Base-by-base conservation (phyloP, 768 basidiomycete genomes). In the Ramaria sp. region DNA sequence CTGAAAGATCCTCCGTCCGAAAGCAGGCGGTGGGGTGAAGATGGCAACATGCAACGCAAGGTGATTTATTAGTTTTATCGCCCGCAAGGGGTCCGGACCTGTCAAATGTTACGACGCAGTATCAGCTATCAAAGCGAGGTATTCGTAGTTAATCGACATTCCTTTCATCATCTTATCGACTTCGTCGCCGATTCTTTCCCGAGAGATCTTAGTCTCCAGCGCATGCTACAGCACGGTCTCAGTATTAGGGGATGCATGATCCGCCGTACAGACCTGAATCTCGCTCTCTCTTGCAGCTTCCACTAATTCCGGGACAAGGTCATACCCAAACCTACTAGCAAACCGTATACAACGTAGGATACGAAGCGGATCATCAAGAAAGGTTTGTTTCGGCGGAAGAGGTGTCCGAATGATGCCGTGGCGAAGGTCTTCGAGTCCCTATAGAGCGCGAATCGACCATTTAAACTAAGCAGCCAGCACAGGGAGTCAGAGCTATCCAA, bases 91-190 rank as follows among this genome's bases (percentile, higher is more conserved):
- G 66, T 91, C 78, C 10, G 74, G 78, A 20, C 84, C 93, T 94
- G 58, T 20, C 15, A 27, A n/a, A 41, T 52, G 60, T 11, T 51
- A 37, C 17, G 37, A 7, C 47, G 58, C 30, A 53, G 24, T 49
- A 42, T 52, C 27, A 47, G 55, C 59, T 11, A 41, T 38, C 42
- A 0, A 30, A 20, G 22, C 52, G 22, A 17, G 2, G 24, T 47
- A 10, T 13, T 13, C 9, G 13, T 37, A 13, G 9, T 37, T 1
- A 43, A 58, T 39, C n/a, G 37, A 59, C 60, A 37, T 24, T 86
- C 95, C 86, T 74, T 83, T 83, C 67, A 98, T 77, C 89, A 97
- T 98, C 68, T 98, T 99, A 60, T 87, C 80, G 13, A 98, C 64
- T 69, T 99, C 96, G 60, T 88, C 88, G 0, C 94, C 94, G 5